phyloP scores from a whole-genome alignment of 495 filamentous ascomycete species.

The Xylaria scruposa region DNA sequence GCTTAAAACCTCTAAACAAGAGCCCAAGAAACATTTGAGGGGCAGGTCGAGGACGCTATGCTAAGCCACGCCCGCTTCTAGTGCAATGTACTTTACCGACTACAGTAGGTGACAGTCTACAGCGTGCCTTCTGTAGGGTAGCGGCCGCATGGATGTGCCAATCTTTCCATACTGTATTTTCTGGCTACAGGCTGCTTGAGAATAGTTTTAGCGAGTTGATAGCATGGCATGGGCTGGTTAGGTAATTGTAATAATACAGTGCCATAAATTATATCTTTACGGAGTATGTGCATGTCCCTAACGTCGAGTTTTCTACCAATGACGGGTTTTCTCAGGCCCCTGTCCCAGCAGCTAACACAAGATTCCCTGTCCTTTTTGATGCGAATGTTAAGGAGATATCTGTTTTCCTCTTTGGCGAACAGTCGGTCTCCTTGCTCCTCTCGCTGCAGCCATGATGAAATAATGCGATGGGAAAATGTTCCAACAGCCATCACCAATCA shows the following conservation, averaged over 20 bases:
- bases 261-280: neutral
- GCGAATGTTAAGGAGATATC: neutral
- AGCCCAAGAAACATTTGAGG: conserved; percentile 1
- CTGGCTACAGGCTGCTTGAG: neutral
- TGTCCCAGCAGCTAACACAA: neutral
- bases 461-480: neutral
- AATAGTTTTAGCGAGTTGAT: neutral
- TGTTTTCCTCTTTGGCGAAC: conserved; percentile 12
- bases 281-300: neutral
- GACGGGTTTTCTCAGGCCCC: neutral
- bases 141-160: no score
- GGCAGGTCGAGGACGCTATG: neutral
- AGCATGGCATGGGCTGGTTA: neutral
- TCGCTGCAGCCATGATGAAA: neutral
- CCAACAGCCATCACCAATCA: no score
- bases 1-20: neutral
- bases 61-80: conserved; percentile 19
- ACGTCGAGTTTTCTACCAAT: neutral
- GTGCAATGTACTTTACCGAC: conserved; percentile 4
- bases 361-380: neutral
- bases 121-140: neutral
- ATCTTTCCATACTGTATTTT: conserved; percentile 10
- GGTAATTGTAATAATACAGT: neutral
- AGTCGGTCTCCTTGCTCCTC: neutral
- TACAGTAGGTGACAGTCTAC: conserved; percentile 8